phyloP scores from a whole-genome alignment of 768 basidiomycete species.

The Agrocybe praecox region DNA sequence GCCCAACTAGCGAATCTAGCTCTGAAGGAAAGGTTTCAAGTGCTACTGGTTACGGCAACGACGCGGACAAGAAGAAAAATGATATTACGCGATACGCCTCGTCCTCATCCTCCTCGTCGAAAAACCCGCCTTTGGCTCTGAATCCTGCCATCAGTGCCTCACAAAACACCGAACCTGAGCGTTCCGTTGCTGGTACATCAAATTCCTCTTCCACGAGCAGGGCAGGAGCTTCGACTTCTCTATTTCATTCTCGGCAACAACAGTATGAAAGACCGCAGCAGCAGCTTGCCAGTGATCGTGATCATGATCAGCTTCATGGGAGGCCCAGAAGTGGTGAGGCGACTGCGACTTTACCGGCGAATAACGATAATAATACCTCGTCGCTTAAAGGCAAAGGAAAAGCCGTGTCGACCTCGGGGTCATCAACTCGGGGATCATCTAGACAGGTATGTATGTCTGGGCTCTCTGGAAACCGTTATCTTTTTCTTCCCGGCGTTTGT shows the following conservation, averaged over 20 bases:
- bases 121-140: background rate
- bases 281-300: background rate
- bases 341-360: background rate
- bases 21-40: background rate
- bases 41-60: background rate
- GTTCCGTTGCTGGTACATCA: background rate
- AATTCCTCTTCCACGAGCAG: background rate
- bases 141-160: background rate
- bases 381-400: background rate
- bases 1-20: background rate
- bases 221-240: background rate
- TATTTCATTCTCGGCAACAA: background rate
- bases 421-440: background rate
- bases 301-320: background rate
- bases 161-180: background rate
- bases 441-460: background rate
- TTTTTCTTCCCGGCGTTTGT: background rate
- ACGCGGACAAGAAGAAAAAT: background rate
- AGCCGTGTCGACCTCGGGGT: background rate
- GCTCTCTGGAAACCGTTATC: background rate
- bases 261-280: background rate
- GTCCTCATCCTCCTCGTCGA: background rate
- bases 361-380: background rate
- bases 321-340: background rate
- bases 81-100: background rate